Percentiles rank a stretch among this genome's conserved stretches.
phyloP scores from a whole-genome alignment of 768 basidiomycete genomes.

The Suillus americanus region DNA sequence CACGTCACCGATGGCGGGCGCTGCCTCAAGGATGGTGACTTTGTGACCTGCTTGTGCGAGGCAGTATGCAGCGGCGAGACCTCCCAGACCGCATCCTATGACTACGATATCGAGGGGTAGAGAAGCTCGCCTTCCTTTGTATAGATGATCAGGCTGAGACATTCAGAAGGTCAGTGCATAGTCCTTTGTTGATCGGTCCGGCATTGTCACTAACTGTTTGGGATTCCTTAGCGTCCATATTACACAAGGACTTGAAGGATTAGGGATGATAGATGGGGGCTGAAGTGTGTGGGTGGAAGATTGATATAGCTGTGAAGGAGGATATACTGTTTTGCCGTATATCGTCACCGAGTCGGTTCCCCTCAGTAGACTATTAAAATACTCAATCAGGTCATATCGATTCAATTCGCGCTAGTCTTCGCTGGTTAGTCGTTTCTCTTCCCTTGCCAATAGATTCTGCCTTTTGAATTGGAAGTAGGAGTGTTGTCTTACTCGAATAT shows the following conservation, averaged over 20 bases:
- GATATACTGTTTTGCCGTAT: neutral
- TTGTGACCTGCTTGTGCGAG: slow-evolving; percentile 49
- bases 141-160: slow-evolving; percentile 11
- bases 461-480: neutral
- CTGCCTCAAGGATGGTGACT: slow-evolving; percentile 48
- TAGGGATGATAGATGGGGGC: neutral
- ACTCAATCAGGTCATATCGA: neutral
- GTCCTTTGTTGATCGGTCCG: neutral
- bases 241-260: neutral
- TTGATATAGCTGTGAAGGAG: neutral
- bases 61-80: slow-evolving; percentile 45
- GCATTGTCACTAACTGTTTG: neutral
- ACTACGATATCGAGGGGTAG: slow-evolving; percentile 38
- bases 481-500: neutral
- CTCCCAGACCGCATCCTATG: slow-evolving; percentile 53
- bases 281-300: neutral
- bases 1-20: slow-evolving; percentile 39
- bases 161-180: neutral
- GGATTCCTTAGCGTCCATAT: neutral
- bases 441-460: neutral
- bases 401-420: neutral
- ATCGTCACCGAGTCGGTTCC: neutral
- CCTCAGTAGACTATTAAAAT: neutral
- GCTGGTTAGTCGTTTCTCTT: neutral
- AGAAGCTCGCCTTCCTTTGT: slow-evolving; percentile 24